Evolutionary conservation across 192 early-diverging fungal species (phyloP).

Genomic region (Backusella westeae): DNA sequence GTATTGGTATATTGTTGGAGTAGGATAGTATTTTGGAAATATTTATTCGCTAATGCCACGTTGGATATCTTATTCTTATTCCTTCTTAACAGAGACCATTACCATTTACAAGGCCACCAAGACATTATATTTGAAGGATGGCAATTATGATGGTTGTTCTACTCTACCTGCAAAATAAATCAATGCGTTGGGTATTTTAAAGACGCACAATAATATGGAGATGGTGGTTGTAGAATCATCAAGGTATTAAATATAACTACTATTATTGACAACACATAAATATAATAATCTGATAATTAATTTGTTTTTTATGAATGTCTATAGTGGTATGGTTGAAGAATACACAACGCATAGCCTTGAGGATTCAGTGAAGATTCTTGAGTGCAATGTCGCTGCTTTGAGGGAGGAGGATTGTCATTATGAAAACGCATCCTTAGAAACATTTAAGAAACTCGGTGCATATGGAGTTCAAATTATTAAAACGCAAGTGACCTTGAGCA

Average conservation of each 20-base stretch:
- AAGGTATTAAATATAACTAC: conserved; percentile 12
- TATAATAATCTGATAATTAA: conserved; percentile 7
- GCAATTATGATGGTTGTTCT: conserved; percentile 5
- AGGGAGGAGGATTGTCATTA: conserved; percentile 9
- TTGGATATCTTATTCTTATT: conserved; percentile 14
- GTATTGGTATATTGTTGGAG: conserved; percentile 8
- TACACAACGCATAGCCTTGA: conserved; percentile 10
- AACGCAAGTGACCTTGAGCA: conserved; percentile 11
- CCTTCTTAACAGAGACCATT: conserved; percentile 10
- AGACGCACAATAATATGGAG: conserved; percentile 11
- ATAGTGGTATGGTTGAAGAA: conserved; percentile 13
- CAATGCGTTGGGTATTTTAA: conserved; percentile 9
- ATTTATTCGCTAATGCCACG: neutral
- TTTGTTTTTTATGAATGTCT: neutral
- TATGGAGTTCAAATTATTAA: conserved; percentile 3
- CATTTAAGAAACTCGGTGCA: conserved; percentile 1
- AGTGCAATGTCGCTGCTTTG: conserved; percentile 12
- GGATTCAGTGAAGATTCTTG: conserved; percentile 18
- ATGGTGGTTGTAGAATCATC: conserved; percentile 13
- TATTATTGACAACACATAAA: neutral
- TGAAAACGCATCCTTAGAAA: conserved; percentile 7
- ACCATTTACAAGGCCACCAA: conserved; percentile 6
- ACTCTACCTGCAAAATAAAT: conserved; percentile 2
- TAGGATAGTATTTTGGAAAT: conserved; percentile 1
- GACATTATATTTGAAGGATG: conserved; percentile 7